phyloP scores from a whole-genome alignment of 2,329 filamentous ascomycete species.

The Colletotrichum shisoi region DNA sequence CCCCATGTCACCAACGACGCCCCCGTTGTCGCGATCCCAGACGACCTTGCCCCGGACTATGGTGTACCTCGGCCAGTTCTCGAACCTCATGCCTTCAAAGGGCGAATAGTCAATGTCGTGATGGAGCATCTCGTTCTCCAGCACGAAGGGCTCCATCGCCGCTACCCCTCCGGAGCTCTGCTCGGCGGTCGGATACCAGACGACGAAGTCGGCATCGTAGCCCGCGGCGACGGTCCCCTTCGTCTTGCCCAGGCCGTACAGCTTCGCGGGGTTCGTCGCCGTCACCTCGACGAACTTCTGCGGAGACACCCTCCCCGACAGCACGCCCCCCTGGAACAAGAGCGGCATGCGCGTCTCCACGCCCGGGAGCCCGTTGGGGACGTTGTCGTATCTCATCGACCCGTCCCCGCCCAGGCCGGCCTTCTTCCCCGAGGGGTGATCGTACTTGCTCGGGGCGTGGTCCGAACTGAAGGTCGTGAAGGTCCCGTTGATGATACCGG shows the following conservation, averaged over 20 bases:
- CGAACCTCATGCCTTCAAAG: slow-evolving; percentile 64
- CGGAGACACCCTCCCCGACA: slow-evolving; percentile 52
- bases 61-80: slow-evolving; percentile 69
- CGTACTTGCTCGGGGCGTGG: slow-evolving; percentile 60
- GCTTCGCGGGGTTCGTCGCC: slow-evolving; percentile 62
- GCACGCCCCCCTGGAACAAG: slow-evolving; percentile 41
- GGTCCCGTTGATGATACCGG: slow-evolving; percentile 59
- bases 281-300: slow-evolving; percentile 64
- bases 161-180: slow-evolving; percentile 8
- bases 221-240: slow-evolving; percentile 62
- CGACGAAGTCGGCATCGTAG: slow-evolving; percentile 64
- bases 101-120: slow-evolving; percentile 70
- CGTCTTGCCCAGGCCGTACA: slow-evolving; percentile 62
- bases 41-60: slow-evolving; percentile 66
- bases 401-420: slow-evolving; percentile 46
- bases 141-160: slow-evolving; percentile 47
- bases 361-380: slow-evolving; percentile 66
- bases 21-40: slow-evolving; percentile 64
- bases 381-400: slow-evolving; percentile 58
- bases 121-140: slow-evolving; percentile 64
- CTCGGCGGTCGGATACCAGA: slow-evolving; percentile 60
- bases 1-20: slow-evolving; percentile 57
- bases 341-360: slow-evolving; percentile 65
- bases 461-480: slow-evolving; percentile 60
- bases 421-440: slow-evolving; percentile 59